phyloP scores from a whole-genome alignment of 306 rosid genomes.

The Abrus precatorius region DNA sequence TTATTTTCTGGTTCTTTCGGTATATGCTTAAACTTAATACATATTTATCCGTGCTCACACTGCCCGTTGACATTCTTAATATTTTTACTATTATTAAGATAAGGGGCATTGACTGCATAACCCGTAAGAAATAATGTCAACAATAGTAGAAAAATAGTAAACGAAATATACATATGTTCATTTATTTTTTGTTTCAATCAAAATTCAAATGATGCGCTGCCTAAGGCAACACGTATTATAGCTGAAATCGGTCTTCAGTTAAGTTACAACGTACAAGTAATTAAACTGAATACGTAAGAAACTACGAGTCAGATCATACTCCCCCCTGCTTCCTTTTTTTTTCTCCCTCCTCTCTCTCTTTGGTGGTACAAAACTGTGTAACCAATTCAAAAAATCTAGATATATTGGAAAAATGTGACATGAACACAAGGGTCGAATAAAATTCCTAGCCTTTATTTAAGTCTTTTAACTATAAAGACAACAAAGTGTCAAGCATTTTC shows the following conservation, averaged over 20 bases:
- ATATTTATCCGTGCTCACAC: too few species aligned
- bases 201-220: constrained; percentile 58
- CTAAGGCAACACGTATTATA: constrained; percentile 49
- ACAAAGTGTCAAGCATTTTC: constrained; percentile 66
- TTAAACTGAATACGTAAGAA: constrained; percentile 27
- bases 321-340: too few species aligned
- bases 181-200: constrained; percentile 51
- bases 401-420: constrained; percentile 54
- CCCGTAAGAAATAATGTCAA: not conserved
- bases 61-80: too few species aligned
- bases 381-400: constrained; percentile 37
- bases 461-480: constrained; percentile 54
- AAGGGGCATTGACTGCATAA: not conserved
- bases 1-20: too few species aligned
- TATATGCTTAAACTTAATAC: too few species aligned
- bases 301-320: constrained; percentile 38
- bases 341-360: constrained; percentile 11
- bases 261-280: constrained; percentile 54
- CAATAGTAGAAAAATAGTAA: not conserved
- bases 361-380: constrained; percentile 69
- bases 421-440: constrained; percentile 52
- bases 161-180: constrained; percentile 10
- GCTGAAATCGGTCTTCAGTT: constrained; percentile 14
- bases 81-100: not conserved
- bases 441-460: constrained; percentile 57